Conservation (phyloP, 768 basidiomycete species). For the Xerocomellus chrysenteron region DNA sequence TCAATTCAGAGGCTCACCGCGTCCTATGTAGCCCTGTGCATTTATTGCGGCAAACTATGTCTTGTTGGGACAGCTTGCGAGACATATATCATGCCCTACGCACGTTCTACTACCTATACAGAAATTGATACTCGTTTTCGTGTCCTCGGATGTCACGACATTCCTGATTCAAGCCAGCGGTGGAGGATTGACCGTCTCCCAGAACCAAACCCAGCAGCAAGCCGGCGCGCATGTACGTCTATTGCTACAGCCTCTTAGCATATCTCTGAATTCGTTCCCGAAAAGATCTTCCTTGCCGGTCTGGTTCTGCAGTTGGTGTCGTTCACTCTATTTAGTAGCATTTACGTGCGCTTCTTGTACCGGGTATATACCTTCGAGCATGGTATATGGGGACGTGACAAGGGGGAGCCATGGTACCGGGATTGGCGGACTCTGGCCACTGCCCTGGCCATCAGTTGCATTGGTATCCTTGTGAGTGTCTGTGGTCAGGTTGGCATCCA, state of each 20-base stretch:
- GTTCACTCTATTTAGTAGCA: constrained; percentile 46
- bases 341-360: constrained; percentile 49
- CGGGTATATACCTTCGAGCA: constrained; percentile 40
- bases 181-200: constrained; percentile 5
- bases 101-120: constrained; percentile 50
- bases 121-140: constrained; percentile 55
- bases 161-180: constrained; percentile 59
- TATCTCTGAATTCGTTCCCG: constrained; percentile 38
- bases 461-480: constrained; percentile 58
- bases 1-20: constrained; percentile 8
- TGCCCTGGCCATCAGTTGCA: constrained; percentile 53
- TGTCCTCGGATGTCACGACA: constrained; percentile 61
- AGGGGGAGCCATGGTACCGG: constrained; percentile 42
- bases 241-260: neutral
- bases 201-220: constrained; percentile 15
- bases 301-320: constrained; percentile 56
- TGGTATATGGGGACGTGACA: constrained; percentile 40
- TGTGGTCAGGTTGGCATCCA: neutral
- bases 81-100: constrained; percentile 44
- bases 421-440: constrained; percentile 60
- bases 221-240: constrained; percentile 38
- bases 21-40: constrained; percentile 55
- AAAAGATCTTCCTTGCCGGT: constrained; percentile 57
- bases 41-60: constrained; percentile 72
- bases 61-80: constrained; percentile 60